These are phyloP conservation scores for Cicer arietinum DNA, from an alignment of 306 rosid genomes.

Conservation along the genomic window DNA sequence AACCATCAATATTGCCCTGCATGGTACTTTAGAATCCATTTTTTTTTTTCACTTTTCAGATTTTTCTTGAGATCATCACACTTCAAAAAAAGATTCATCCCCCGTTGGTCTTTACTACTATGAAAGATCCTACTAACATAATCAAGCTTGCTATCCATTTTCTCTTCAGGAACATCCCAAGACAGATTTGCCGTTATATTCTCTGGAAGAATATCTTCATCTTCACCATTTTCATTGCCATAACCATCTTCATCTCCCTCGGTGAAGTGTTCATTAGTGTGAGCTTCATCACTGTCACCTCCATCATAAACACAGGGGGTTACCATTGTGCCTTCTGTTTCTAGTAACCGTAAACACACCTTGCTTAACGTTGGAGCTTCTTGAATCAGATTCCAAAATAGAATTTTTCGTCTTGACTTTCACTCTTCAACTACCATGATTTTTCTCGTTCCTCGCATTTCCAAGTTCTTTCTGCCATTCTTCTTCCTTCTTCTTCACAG, in stretches of 20 bases:
- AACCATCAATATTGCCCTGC: slow-evolving; percentile 78
- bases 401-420: slow-evolving; percentile 75
- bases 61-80: slow-evolving; percentile 91
- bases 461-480: too few relatives aligned
- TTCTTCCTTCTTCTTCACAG: too few relatives aligned
- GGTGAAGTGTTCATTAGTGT: slow-evolving; percentile 55
- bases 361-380: slow-evolving; percentile 75
- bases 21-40: slow-evolving; percentile 68
- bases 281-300: slow-evolving; percentile 66
- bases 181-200: too few relatives aligned
- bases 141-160: slow-evolving; percentile 71
- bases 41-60: slow-evolving; percentile 60
- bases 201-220: too few relatives aligned
- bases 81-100: slow-evolving; percentile 78
- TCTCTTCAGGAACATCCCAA: too few relatives aligned
- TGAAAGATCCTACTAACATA: slow-evolving; percentile 89
- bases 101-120: slow-evolving; percentile 88
- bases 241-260: slow-evolving; percentile 62
- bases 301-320: slow-evolving; percentile 51
- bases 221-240: neutral
- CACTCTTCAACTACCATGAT: slow-evolving; percentile 60
- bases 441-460: too few relatives aligned
- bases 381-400: slow-evolving; percentile 85
- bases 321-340: slow-evolving; percentile 67
- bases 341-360: slow-evolving; percentile 52